Conservation (phyloP, 306 rosid species). For the Rosa rugosa region DNA sequence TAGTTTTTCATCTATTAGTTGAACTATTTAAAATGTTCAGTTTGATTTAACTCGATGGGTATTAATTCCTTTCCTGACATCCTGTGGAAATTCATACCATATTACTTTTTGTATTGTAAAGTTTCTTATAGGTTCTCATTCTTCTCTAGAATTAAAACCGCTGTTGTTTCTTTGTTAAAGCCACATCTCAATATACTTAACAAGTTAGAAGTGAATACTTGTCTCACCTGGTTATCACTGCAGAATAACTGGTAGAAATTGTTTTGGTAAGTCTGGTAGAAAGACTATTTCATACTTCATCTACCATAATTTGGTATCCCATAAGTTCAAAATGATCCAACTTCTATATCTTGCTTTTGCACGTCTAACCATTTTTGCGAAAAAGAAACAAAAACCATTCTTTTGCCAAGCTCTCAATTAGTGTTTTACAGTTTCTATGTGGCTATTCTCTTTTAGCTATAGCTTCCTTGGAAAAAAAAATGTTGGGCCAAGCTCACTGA, state of each 20-base stretch:
- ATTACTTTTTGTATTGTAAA: not conserved
- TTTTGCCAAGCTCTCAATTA: not conserved
- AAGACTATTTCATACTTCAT: not conserved
- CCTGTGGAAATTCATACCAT: not conserved
- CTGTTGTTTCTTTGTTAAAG: not conserved
- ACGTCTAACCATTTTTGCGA: not conserved
- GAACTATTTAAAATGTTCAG: not conserved
- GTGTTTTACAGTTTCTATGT: not conserved
- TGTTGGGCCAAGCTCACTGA: not conserved
- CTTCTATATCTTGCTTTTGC: not conserved
- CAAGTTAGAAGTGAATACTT: not conserved
- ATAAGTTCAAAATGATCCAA: not conserved
- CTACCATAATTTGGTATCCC: not conserved
- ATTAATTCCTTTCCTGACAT: not conserved
- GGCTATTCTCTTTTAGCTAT: not conserved
- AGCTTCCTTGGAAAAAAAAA: not conserved
- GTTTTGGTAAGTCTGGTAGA: not conserved
- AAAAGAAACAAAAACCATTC: not conserved
- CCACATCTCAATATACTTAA: not conserved
- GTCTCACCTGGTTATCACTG: not conserved
- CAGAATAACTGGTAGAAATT: not conserved
- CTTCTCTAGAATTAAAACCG: not conserved
- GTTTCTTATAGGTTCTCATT: not conserved
- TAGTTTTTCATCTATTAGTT: conserved; percentile 11
- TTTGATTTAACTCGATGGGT: not conserved